Evolutionary conservation across 148 eudicot species (phyloP).

Genomic region (Vaccinium macrocarpon): DNA sequence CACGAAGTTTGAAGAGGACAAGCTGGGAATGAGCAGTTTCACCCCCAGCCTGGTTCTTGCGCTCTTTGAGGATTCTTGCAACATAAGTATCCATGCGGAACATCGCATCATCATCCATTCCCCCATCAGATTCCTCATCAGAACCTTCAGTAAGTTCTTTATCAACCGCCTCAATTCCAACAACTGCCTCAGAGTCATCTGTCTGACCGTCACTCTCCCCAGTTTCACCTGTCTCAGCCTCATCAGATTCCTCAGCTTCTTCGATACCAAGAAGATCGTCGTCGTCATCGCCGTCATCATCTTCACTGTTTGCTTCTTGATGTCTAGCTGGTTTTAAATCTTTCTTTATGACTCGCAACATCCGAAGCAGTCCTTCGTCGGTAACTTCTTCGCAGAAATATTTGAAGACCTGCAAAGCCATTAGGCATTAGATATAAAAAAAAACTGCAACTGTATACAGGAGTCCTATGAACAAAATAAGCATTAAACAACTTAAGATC

Average conservation of each 20-base stretch:
- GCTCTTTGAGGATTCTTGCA: constrained; percentile 65
- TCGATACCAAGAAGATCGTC: constrained; percentile 35
- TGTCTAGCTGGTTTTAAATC: constrained; percentile 91
- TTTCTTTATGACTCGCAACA: constrained; percentile 90
- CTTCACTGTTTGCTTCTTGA: constrained; percentile 54
- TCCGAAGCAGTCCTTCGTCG: constrained; percentile 75
- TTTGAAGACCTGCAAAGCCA: constrained; percentile 67
- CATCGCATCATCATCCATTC: constrained; percentile 99
- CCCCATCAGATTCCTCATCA: constrained; percentile 80
- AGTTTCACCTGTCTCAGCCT: constrained; percentile 53
- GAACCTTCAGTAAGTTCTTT: constrained; percentile 46
- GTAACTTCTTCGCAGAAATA: constrained; percentile 67
- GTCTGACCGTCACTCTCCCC: constrained; percentile 51
- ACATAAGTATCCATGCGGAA: constrained; percentile 82
- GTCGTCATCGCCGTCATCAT: constrained; percentile 50
- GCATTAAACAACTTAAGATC: neutral
- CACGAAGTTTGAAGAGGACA: constrained; percentile 87
- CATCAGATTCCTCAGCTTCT: constrained; percentile 19
- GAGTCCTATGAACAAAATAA: neutral
- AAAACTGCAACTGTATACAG: neutral
- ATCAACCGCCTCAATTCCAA: constrained; percentile 25
- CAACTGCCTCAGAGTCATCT: constrained; percentile 49
- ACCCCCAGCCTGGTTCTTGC: constrained; percentile 79
- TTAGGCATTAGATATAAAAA: neutral
- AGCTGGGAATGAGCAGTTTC: constrained; percentile 90